phyloP scores from a whole-genome alignment of 768 basidiomycete species.

The Nidularia sp. region DNA sequence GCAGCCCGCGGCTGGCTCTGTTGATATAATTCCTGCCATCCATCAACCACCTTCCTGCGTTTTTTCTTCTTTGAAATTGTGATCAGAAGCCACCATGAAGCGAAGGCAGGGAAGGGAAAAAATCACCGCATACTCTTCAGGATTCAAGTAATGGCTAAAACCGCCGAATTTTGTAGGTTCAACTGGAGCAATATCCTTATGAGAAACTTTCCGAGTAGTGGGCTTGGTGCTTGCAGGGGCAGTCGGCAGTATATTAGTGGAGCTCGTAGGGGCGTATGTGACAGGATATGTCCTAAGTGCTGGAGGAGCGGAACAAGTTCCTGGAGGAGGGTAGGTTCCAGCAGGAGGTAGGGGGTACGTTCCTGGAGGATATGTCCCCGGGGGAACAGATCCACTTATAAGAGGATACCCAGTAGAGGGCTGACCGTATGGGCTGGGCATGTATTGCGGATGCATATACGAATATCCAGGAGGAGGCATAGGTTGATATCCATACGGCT shows the following conservation, averaged over 20 bases:
- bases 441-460: constrained; percentile 11
- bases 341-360: background rate
- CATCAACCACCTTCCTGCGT: constrained; percentile 13
- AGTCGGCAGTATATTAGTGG: background rate
- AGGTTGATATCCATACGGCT: constrained; percentile 7
- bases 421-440: constrained; percentile 1
- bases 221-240: background rate
- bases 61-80: constrained; percentile 7
- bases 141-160: background rate
- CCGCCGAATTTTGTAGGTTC: background rate
- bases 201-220: background rate
- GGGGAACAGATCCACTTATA: background rate
- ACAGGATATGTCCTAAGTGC: background rate
- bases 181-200: background rate
- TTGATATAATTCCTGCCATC: constrained; percentile 2
- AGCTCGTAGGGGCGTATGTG: background rate
- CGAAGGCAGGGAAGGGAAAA: background rate
- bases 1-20: background rate
- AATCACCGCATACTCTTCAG: background rate
- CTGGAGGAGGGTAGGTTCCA: background rate
- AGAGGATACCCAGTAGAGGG: constrained; percentile 1
- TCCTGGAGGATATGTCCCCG: background rate
- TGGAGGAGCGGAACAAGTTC: background rate
- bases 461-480: constrained; percentile 8
- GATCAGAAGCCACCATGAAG: background rate